Evolutionary conservation across 108 stramenopile genomes (phyloP).

Genomic region (Fragilaria radians): DNA sequence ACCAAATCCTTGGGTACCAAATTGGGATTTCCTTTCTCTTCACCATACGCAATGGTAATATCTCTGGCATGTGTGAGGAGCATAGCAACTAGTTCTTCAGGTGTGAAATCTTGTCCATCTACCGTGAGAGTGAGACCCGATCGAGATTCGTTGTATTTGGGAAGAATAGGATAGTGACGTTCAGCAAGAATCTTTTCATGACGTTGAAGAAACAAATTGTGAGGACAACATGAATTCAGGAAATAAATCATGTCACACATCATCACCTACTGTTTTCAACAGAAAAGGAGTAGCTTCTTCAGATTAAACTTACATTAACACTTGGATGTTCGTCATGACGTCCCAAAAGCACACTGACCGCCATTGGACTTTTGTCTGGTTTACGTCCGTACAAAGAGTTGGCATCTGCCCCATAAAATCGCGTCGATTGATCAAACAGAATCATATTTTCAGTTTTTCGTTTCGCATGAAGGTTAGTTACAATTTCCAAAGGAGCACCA

Average conservation of each 20-base stretch:
- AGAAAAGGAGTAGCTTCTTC: no score
- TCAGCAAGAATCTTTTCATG: conserved; percentile 59
- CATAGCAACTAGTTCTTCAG: conserved; percentile 98
- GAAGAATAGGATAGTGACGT: conserved; percentile 67
- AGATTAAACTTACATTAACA: conserved; percentile 50
- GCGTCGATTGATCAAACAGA: conserved; percentile 90
- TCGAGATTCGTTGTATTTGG: conserved; percentile 79
- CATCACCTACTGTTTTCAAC: background rate
- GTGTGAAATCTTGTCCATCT: conserved; percentile 74
- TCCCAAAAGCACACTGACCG: conserved; percentile 83
- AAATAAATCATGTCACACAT: background rate
- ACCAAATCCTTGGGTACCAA: conserved; percentile 72
- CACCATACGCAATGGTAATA: conserved; percentile 82
- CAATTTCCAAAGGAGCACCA: conserved; percentile 96
- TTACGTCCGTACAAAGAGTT: conserved; percentile 83
- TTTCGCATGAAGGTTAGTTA: conserved; percentile 97
- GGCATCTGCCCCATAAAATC: conserved; percentile 95
- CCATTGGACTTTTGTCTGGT: conserved; percentile 77
- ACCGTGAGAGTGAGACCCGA: conserved; percentile 55
- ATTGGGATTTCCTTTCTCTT: conserved; percentile 37
- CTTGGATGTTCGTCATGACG: conserved; percentile 68
- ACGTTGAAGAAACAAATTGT: conserved; percentile 1
- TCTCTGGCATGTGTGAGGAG: conserved; percentile 89
- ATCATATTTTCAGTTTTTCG: conserved; percentile 98
- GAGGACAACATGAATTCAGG: background rate